A percentile compares a stretch with the other conserved stretches of the same genome.
Evolutionary conservation across 768 basidiomycete species (phyloP).

Genomic region (Mycena alexandri): DNA sequence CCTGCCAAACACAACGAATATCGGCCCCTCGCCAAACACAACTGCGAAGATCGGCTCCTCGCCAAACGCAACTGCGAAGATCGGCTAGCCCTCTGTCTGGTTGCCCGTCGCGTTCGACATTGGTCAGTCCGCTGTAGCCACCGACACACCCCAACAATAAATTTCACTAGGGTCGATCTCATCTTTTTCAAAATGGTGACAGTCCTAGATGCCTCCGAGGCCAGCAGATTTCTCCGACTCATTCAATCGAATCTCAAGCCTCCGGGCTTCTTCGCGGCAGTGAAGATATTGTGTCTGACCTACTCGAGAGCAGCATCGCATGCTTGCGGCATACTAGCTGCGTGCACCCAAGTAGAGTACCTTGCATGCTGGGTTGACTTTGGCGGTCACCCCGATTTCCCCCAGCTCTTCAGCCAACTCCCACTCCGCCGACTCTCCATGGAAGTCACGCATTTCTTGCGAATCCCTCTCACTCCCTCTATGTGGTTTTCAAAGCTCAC

Average conservation of each 20-base stretch:
- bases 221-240: slow-evolving; percentile 1
- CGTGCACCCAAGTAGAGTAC: not conserved
- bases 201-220: not conserved
- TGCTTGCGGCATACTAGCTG: not conserved
- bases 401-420: not conserved
- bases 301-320: no score
- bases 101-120: slow-evolving; percentile 1
- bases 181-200: slow-evolving; percentile 2
- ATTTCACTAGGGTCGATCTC: slow-evolving; percentile 1
- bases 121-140: not conserved
- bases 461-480: not conserved
- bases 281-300: not conserved
- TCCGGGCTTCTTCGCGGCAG: not conserved
- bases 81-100: not conserved
- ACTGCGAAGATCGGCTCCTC: no score
- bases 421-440: slow-evolving; percentile 10
- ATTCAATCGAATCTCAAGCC: not conserved
- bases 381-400: not conserved
- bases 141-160: no score
- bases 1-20: no score
- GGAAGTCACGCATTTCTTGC: not conserved
- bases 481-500: not conserved
- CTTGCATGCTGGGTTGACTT: not conserved
- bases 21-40: no score
- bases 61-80: not conserved